Evolutionary conservation across 2,329 filamentous ascomycete genomes (phyloP).

Genomic region (Uncinocarpus reesii): DNA sequence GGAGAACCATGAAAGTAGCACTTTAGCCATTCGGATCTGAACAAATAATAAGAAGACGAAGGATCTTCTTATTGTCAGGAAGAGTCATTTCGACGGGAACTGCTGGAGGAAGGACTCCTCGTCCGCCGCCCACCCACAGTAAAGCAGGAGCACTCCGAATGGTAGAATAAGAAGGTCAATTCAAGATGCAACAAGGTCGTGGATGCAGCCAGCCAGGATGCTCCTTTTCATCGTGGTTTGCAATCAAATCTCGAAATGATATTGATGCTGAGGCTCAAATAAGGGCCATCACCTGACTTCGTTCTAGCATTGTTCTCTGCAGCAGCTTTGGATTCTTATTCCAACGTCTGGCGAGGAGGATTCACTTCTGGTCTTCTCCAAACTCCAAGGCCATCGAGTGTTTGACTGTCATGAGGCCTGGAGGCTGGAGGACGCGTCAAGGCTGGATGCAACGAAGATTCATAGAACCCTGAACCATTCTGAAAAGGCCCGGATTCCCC

Average conservation of each 20-base stretch:
- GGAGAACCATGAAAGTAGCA: too few relatives aligned
- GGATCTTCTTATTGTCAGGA: neutral
- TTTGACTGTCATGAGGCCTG: too few relatives aligned
- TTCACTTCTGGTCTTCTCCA: neutral
- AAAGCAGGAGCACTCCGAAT: neutral
- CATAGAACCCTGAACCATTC: too few relatives aligned
- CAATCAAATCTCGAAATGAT: too few relatives aligned
- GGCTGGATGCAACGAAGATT: too few relatives aligned
- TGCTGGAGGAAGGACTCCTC: neutral
- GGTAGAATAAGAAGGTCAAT: neutral
- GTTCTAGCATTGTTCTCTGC: neutral
- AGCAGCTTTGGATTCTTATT: conserved; percentile 1
- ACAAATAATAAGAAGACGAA: too few relatives aligned
- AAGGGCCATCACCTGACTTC: conserved; percentile 5
- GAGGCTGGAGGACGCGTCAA: too few relatives aligned
- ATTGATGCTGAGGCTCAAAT: conserved; percentile 1
- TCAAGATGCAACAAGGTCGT: neutral
- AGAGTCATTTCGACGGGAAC: neutral
- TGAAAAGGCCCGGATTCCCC: too few relatives aligned
- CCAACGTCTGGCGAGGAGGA: neutral
- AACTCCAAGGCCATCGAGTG: neutral
- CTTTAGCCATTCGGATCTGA: too few relatives aligned
- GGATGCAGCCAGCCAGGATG: too few relatives aligned
- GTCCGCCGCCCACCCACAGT: too few relatives aligned
- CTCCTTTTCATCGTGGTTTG: too few relatives aligned